A percentile compares a stretch with the other conserved stretches of the same genome.
Evolutionary conservation across 2,329 filamentous ascomycete genomes (phyloP).

Genomic region (Pyricularia grisea): DNA sequence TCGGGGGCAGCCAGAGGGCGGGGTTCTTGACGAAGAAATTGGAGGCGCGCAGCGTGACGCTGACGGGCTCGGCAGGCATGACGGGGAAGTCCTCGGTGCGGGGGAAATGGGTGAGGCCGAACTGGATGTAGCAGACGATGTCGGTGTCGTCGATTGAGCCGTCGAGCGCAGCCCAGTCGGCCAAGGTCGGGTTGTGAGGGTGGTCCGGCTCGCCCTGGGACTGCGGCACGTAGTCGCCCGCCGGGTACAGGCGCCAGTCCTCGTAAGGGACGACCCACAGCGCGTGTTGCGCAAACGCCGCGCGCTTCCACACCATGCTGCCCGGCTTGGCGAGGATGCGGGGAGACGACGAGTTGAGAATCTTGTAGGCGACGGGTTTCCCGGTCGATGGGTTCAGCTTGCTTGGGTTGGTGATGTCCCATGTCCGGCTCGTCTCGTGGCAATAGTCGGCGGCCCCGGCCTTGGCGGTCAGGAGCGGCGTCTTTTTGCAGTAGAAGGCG

Average conservation of each 20-base stretch:
- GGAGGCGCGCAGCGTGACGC: slow-evolving; percentile 49
- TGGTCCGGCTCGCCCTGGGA: slow-evolving; percentile 27
- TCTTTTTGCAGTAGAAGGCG: slow-evolving; percentile 25
- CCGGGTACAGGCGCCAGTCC: slow-evolving; percentile 50
- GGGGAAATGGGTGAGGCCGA: slow-evolving; percentile 22
- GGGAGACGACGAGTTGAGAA: slow-evolving; percentile 41
- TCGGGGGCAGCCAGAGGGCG: slow-evolving; percentile 51
- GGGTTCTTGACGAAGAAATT: slow-evolving; percentile 60
- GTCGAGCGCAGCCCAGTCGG: slow-evolving; percentile 15
- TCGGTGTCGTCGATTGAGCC: slow-evolving; percentile 32
- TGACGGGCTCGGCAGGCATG: slow-evolving; percentile 64
- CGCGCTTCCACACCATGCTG: slow-evolving; percentile 45
- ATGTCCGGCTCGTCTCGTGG: slow-evolving; percentile 38
- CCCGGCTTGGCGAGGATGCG: slow-evolving; percentile 44
- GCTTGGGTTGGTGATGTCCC: slow-evolving; percentile 36
- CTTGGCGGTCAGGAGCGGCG: slow-evolving; percentile 26
- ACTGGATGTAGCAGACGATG: slow-evolving; percentile 47
- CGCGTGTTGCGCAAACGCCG: slow-evolving; percentile 48
- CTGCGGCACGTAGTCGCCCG: slow-evolving; percentile 51
- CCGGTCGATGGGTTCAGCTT: slow-evolving; percentile 37
- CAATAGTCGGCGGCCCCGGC: slow-evolving; percentile 45
- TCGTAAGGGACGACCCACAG: slow-evolving; percentile 48
- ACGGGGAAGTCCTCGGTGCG: slow-evolving; percentile 44
- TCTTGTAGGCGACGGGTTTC: slow-evolving; percentile 39
- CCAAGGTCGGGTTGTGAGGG: slow-evolving; percentile 37